A percentile compares a stretch with the other conserved stretches of the same genome.
Conservation (phyloP, 345 rosid species). For the Citrus hindsii region DNA sequence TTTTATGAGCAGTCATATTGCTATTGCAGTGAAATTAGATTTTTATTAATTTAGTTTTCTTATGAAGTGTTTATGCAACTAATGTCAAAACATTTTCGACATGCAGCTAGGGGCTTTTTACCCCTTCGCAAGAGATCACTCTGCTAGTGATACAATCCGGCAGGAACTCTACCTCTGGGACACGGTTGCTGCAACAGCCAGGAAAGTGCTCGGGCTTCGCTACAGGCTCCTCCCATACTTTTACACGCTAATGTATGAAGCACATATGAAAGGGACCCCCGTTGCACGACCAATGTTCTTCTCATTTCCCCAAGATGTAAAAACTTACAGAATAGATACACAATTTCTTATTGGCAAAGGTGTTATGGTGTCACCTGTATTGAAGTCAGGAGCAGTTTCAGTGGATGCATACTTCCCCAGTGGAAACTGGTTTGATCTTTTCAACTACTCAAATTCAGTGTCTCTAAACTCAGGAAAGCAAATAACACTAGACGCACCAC, state of each 20-base stretch:
- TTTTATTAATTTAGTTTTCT: background rate
- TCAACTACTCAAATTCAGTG: background rate
- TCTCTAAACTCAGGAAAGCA: background rate
- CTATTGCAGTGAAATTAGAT: background rate
- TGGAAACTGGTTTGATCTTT: constrained; percentile 8
- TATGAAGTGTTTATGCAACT: background rate
- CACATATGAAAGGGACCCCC: constrained; percentile 13
- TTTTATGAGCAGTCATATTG: background rate
- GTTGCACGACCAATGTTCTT: background rate
- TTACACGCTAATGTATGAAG: constrained; percentile 31
- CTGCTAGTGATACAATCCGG: background rate
- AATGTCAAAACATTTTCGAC: background rate
- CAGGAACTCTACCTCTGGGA: constrained; percentile 1
- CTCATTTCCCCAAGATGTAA: background rate
- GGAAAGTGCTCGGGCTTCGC: constrained; percentile 1
- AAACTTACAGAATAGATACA: background rate
- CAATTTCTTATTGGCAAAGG: background rate
- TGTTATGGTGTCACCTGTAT: background rate
- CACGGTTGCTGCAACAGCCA: background rate
- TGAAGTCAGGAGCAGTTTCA: background rate
- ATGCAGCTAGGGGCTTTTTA: constrained; percentile 1
- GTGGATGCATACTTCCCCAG: background rate
- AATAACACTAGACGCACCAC: background rate
- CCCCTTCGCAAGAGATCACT: constrained; percentile 3
- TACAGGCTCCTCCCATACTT: background rate